phyloP scores from a whole-genome alignment of 306 rosid species.

The Rosa lucieae region DNA sequence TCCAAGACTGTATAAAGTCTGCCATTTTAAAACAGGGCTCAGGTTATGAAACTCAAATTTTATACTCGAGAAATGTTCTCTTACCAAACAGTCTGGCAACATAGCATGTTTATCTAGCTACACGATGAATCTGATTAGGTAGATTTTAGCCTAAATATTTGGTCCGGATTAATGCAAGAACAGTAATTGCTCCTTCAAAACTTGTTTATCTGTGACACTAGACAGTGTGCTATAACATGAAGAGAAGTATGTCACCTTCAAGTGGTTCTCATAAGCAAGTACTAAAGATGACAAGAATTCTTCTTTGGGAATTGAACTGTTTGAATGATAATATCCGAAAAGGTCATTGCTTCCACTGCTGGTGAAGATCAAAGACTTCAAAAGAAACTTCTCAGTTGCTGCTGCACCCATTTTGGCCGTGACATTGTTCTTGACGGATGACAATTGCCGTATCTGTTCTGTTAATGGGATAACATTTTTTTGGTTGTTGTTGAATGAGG shows the following conservation, averaged over 20 bases:
- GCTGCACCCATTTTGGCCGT: not conserved
- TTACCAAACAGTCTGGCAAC: not conserved
- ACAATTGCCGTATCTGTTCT: slow-evolving; percentile 26
- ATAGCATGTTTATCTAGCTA: not conserved
- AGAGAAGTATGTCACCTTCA: slow-evolving; percentile 16
- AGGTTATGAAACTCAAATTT: not conserved
- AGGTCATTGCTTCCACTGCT: slow-evolving; percentile 35
- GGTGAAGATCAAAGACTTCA: slow-evolving; percentile 28
- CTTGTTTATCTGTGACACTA: not conserved
- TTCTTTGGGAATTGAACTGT: not conserved
- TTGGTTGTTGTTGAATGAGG: not conserved
- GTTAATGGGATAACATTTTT: slow-evolving; percentile 18
- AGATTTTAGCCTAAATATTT: not conserved
- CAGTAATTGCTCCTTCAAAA: too few relatives aligned
- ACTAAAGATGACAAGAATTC: slow-evolving; percentile 15
- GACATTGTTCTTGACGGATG: slow-evolving; percentile 1
- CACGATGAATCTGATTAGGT: not conserved
- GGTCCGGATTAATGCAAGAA: too few relatives aligned
- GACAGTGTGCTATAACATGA: not conserved
- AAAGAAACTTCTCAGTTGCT: slow-evolving; percentile 11
- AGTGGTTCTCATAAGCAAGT: slow-evolving; percentile 19
- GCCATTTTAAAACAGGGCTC: not conserved
- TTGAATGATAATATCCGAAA: slow-evolving; percentile 20
- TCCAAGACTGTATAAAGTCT: slow-evolving; percentile 28
- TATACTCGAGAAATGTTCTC: too few relatives aligned